Evolutionary conservation across 371 early-diverging fungal species (phyloP).

Genomic region (Mortierella sp.): DNA sequence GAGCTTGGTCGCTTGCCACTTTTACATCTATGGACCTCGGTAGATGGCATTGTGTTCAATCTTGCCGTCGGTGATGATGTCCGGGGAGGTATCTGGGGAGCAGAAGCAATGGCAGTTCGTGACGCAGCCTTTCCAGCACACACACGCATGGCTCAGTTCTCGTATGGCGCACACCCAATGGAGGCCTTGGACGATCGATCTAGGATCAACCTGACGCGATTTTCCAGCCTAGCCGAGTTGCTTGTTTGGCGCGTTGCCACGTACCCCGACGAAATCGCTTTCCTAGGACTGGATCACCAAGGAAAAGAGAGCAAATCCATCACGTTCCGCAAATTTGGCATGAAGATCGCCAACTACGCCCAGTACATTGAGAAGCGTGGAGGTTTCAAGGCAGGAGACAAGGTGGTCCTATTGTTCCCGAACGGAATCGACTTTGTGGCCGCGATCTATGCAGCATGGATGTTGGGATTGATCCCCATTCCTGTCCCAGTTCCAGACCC

Average conservation of each 20-base stretch:
- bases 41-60: slow-evolving; percentile 63
- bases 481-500: slow-evolving; percentile 76
- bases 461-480: slow-evolving; percentile 79
- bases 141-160: slow-evolving; percentile 68
- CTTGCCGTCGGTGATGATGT: slow-evolving; percentile 57
- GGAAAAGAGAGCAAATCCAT: slow-evolving; percentile 71
- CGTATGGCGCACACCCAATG: slow-evolving; percentile 71
- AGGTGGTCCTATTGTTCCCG: slow-evolving; percentile 73
- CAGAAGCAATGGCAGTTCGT: slow-evolving; percentile 36
- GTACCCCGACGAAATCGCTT: slow-evolving; percentile 76
- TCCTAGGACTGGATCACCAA: slow-evolving; percentile 64
- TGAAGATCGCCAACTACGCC: slow-evolving; percentile 74
- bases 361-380: slow-evolving; percentile 65
- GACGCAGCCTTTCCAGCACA: slow-evolving; percentile 35
- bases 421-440: slow-evolving; percentile 78
- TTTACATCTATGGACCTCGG: slow-evolving; percentile 60
- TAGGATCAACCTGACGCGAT: slow-evolving; percentile 70
- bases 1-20: slow-evolving; percentile 66
- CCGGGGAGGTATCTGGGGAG: slow-evolving; percentile 59
- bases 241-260: slow-evolving; percentile 75
- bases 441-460: slow-evolving; percentile 82
- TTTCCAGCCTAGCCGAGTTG: slow-evolving; percentile 73
- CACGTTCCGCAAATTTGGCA: slow-evolving; percentile 78
- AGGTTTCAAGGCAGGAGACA: slow-evolving; percentile 65
- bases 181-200: slow-evolving; percentile 75